Percentiles rank a stretch among this genome's conserved stretches.
Evolutionary conservation across 768 basidiomycete genomes (phyloP).

Genomic region (Leccinellum albellum): DNA sequence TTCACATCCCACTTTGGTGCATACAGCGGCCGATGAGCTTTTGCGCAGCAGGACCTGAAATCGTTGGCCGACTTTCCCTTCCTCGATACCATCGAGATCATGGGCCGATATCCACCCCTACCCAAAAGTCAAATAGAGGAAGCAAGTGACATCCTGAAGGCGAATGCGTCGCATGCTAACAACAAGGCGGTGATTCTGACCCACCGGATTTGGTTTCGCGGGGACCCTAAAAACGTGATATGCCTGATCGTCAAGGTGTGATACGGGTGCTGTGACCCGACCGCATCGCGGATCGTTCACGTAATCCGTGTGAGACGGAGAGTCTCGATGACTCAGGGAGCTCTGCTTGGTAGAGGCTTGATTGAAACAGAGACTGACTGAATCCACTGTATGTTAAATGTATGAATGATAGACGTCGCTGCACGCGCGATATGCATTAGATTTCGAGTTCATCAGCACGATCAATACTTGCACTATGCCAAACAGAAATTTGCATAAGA

Average conservation of each 20-base stretch:
- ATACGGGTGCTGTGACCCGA: background rate
- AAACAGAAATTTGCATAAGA: too few species aligned
- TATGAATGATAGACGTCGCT: too few species aligned
- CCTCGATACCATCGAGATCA: constrained; percentile 7
- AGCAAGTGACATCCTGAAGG: constrained; percentile 1
- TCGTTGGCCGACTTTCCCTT: background rate
- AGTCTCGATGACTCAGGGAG: background rate
- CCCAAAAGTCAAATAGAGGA: background rate
- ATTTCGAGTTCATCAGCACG: too few species aligned
- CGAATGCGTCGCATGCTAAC: constrained; percentile 2
- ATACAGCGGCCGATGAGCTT: background rate
- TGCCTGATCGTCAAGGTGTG: constrained; percentile 4
- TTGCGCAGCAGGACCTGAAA: background rate
- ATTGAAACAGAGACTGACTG: too few species aligned
- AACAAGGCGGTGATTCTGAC: constrained; percentile 4
- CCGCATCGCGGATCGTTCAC: background rate
- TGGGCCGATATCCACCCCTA: background rate
- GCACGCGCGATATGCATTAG: too few species aligned
- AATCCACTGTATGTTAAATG: too few species aligned
- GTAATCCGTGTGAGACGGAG: background rate
- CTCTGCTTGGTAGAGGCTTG: background rate
- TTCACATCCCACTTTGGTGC: too few species aligned
- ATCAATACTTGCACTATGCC: too few species aligned
- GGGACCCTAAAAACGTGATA: background rate
- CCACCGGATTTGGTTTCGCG: too few species aligned